Evolutionary conservation across 192 early-diverging fungal genomes (phyloP).

Genomic region (Backusella sp.): DNA sequence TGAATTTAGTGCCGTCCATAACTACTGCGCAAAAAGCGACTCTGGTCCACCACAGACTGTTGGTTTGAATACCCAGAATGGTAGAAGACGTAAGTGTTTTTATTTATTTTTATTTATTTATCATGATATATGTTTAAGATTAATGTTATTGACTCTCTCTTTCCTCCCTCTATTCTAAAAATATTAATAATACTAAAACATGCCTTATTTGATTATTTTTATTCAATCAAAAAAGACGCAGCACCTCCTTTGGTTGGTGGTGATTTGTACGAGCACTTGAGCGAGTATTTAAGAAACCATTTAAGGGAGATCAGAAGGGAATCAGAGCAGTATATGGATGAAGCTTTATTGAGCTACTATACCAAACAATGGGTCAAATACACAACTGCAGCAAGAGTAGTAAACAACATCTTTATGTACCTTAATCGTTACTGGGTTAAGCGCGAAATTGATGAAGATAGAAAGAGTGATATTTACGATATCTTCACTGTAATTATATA

Average conservation of each 20-base stretch:
- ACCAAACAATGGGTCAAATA: conserved; percentile 88
- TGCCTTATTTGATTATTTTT: no score
- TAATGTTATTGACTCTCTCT: neutral
- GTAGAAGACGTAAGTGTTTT: neutral
- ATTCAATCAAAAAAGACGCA: neutral
- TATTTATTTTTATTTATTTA: neutral
- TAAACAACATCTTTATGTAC: conserved; percentile 93
- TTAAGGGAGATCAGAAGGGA: conserved; percentile 46
- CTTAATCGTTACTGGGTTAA: conserved; percentile 98
- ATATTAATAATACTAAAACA: neutral
- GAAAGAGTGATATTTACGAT: conserved; percentile 81
- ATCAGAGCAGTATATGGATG: conserved; percentile 69
- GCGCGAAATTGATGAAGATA: conserved; percentile 92
- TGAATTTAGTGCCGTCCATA: conserved; percentile 23
- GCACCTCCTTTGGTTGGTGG: conserved; percentile 56
- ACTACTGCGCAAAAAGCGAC: conserved; percentile 23
- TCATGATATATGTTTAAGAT: neutral
- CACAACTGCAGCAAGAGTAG: conserved; percentile 75
- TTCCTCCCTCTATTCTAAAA: neutral
- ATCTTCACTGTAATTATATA: conserved; percentile 81
- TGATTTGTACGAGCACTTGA: conserved; percentile 51
- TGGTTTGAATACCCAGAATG: neutral
- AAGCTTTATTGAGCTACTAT: conserved; percentile 83
- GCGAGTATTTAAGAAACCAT: conserved; percentile 54
- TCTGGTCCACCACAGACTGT: neutral